Percentiles rank a stretch among this genome's conserved stretches.
These are phyloP conservation scores for Malus hybrid DNA, from an alignment of 331 rosid species.

Conservation along the genomic window DNA sequence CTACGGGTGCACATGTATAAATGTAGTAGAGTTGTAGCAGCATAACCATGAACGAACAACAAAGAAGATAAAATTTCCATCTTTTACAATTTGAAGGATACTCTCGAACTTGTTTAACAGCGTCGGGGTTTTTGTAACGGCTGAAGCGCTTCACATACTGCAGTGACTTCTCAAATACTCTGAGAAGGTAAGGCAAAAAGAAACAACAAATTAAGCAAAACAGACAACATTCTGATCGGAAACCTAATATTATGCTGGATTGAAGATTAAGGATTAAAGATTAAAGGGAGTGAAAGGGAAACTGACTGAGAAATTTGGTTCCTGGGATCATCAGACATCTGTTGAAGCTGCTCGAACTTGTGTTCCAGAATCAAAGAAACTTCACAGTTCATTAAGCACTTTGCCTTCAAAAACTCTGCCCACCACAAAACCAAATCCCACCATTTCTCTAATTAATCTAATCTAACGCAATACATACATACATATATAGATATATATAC, in stretches of 20 bases:
- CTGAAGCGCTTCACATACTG: conserved; percentile 98
- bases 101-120: conserved; percentile 99
- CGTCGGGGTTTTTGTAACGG: conserved; percentile 95
- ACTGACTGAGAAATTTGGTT: conserved; percentile 96
- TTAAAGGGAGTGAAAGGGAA: background rate
- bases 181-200: conserved; percentile 12
- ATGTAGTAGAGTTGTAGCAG: background rate
- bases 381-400: conserved; percentile 92
- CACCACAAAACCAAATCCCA: background rate
- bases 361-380: conserved; percentile 93
- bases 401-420: conserved; percentile 89
- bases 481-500: background rate
- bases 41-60: background rate
- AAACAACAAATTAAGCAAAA: background rate
- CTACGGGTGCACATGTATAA: background rate
- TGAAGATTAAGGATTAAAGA: background rate
- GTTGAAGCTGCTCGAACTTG: conserved; percentile 95
- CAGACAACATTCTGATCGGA: background rate
- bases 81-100: conserved; percentile 44
- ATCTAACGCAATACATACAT: background rate
- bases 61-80: background rate
- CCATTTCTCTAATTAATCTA: background rate
- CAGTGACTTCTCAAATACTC: conserved; percentile 93
- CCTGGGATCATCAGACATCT: conserved; percentile 80
- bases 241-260: too few relatives aligned